A percentile compares a stretch with the other conserved stretches of the same genome.
Evolutionary conservation across 2,329 filamentous ascomycete genomes (phyloP).

Genomic region (Leptographium lundbergii): DNA sequence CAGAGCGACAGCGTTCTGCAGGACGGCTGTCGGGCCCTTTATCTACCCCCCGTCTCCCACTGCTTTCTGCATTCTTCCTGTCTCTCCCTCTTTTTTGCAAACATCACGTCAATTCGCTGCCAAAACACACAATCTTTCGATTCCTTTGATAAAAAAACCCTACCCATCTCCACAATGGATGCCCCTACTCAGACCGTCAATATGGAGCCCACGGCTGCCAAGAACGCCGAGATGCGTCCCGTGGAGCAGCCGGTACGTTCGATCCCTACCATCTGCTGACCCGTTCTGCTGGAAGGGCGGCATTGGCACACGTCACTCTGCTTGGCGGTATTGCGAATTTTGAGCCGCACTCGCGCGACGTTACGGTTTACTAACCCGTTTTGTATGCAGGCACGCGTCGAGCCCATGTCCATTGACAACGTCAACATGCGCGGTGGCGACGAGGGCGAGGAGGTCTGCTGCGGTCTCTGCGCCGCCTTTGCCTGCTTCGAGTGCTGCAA

Average conservation of each 20-base stretch:
- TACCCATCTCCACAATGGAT: conserved; percentile 9
- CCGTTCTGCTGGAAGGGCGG: not conserved
- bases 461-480: conserved; percentile 15
- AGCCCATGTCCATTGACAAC: conserved; percentile 14
- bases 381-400: conserved; percentile 6
- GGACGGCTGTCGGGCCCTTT: not conserved
- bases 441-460: conserved; percentile 13
- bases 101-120: not conserved
- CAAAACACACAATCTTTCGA: not conserved
- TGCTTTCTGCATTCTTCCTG: not conserved
- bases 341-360: not conserved
- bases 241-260: conserved; percentile 16
- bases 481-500: conserved; percentile 15
- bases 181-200: conserved; percentile 10
- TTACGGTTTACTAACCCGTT: not conserved
- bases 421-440: conserved; percentile 15
- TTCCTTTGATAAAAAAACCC: not conserved
- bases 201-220: conserved; percentile 13
- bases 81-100: not conserved
- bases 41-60: not conserved
- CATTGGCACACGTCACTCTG: not conserved
- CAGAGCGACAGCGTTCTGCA: not conserved
- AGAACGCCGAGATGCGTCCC: conserved; percentile 12
- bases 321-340: not conserved
- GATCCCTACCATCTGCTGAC: not conserved